phyloP scores from a whole-genome alignment of 2,329 filamentous ascomycete species.

The Bertia moriformis region DNA sequence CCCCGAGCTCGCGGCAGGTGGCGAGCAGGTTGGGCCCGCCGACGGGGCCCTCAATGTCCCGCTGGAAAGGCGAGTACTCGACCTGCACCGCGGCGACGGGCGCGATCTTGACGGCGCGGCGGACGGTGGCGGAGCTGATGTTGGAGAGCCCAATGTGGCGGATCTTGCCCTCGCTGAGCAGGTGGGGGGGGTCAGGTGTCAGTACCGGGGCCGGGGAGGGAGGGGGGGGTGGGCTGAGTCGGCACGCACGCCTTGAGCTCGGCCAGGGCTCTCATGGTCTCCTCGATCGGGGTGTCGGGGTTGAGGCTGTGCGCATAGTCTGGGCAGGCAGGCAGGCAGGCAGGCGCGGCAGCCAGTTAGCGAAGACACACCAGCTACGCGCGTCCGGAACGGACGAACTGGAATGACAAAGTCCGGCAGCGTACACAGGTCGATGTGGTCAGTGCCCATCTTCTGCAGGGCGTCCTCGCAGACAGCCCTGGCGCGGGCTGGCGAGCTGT shows the following conservation, averaged over 20 bases:
- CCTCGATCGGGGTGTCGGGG: slow-evolving; percentile 25
- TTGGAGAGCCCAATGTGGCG: slow-evolving; percentile 33
- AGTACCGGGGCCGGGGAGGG: background rate
- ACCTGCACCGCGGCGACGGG: slow-evolving; percentile 36
- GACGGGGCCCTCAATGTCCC: slow-evolving; percentile 27
- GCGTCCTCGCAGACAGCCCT: slow-evolving; percentile 22
- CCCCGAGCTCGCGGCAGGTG: slow-evolving; percentile 29
- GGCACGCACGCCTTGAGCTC: slow-evolving; percentile 23
- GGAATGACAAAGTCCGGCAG: background rate
- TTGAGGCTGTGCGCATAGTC: slow-evolving; percentile 28
- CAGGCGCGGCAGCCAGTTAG: no score
- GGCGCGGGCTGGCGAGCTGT: slow-evolving; percentile 23
- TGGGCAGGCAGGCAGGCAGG: no score
- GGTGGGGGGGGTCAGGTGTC: background rate
- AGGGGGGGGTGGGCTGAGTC: background rate
- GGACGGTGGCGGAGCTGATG: slow-evolving; percentile 29
- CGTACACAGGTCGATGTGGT: slow-evolving; percentile 25
- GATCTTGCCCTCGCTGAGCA: slow-evolving; percentile 33
- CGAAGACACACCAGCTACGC: background rate
- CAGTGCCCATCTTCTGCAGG: slow-evolving; percentile 21
- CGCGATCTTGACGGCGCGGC: slow-evolving; percentile 29
- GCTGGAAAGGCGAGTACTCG: slow-evolving; percentile 32
- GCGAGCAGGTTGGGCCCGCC: slow-evolving; percentile 21
- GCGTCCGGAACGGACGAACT: background rate
- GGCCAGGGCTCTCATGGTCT: slow-evolving; percentile 26